These are phyloP conservation scores for Ophiognomonia clavigignenti-juglandacearum DNA, from an alignment of 2,329 filamentous ascomycete genomes.

Conservation along the genomic window DNA sequence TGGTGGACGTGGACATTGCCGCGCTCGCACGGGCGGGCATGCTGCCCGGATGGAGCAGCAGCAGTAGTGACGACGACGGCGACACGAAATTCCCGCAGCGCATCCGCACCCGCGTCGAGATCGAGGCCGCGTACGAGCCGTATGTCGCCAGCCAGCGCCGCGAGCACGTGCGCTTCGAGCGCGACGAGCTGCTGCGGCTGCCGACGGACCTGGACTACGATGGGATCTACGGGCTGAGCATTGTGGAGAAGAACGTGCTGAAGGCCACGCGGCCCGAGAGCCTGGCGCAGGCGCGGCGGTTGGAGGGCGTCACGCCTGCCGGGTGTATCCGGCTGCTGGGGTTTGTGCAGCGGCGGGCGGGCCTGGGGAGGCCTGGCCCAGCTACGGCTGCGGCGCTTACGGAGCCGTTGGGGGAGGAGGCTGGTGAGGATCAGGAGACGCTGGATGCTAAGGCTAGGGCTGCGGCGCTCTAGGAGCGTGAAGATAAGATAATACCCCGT, in stretches of 20 bases:
- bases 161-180: constrained; percentile 61
- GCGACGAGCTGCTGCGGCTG: constrained; percentile 71
- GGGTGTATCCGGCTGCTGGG: constrained; percentile 57
- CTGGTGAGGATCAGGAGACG: constrained; percentile 31
- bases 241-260: constrained; percentile 72
- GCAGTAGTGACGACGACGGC: constrained; percentile 42
- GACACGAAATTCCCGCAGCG: constrained; percentile 34
- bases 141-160: constrained; percentile 72
- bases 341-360: constrained; percentile 40
- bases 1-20: constrained; percentile 55
- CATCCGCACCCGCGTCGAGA: constrained; percentile 65
- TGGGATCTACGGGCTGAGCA: constrained; percentile 66
- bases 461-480: constrained; percentile 26
- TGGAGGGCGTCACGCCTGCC: constrained; percentile 71
- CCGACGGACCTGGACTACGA: constrained; percentile 75
- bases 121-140: constrained; percentile 82
- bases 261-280: constrained; percentile 71
- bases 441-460: constrained; percentile 35
- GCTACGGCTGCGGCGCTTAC: neutral
- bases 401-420: constrained; percentile 21
- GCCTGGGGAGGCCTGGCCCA: neutral
- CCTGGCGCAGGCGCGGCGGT: constrained; percentile 78
- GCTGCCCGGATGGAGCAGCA: too few relatives aligned
- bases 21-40: constrained; percentile 43
- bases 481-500: neutral